Conservation (phyloP, 805 yeast genomes). For the Starmerella bombicola region DNA sequence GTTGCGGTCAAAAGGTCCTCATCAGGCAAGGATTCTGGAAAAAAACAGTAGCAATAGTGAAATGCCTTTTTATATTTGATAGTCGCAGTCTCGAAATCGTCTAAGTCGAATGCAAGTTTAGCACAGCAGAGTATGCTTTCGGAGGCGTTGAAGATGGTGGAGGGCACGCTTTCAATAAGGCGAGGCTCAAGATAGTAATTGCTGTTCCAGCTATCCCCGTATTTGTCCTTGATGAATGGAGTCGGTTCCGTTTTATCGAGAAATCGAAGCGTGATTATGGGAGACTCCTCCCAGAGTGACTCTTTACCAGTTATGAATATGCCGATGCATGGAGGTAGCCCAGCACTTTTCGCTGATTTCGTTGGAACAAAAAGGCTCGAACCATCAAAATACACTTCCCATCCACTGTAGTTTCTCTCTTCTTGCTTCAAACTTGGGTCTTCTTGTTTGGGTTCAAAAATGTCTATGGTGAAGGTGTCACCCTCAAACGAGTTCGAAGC, state of each 20-base stretch:
- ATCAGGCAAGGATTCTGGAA: slow-evolving; percentile 43
- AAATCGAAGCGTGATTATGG: slow-evolving; percentile 1
- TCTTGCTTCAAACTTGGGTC: not conserved
- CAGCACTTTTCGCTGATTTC: not conserved
- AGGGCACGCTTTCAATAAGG: slow-evolving; percentile 17
- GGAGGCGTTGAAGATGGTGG: slow-evolving; percentile 17
- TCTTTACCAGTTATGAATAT: slow-evolving; percentile 21
- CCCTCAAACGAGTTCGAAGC: not conserved
- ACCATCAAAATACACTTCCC: slow-evolving; percentile 4
- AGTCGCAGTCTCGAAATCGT: slow-evolving; percentile 43
- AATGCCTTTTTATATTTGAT: slow-evolving; percentile 64
- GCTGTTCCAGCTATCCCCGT: slow-evolving; percentile 22
- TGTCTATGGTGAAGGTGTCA: not conserved
- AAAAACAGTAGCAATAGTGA: slow-evolving; percentile 54
- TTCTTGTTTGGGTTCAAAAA: not conserved
- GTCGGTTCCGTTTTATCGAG: slow-evolving; percentile 20
- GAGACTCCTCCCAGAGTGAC: not conserved
- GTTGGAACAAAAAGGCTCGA: not conserved
- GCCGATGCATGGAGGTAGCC: slow-evolving; percentile 12
- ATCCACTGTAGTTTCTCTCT: not conserved
- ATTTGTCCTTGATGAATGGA: slow-evolving; percentile 18
- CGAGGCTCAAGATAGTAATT: slow-evolving; percentile 22
- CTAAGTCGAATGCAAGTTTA: slow-evolving; percentile 52
- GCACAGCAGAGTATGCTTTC: slow-evolving; percentile 40
- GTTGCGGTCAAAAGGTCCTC: slow-evolving; percentile 29